Conservation (phyloP, 768 basidiomycete genomes). For the Lyophyllum semitale region DNA sequence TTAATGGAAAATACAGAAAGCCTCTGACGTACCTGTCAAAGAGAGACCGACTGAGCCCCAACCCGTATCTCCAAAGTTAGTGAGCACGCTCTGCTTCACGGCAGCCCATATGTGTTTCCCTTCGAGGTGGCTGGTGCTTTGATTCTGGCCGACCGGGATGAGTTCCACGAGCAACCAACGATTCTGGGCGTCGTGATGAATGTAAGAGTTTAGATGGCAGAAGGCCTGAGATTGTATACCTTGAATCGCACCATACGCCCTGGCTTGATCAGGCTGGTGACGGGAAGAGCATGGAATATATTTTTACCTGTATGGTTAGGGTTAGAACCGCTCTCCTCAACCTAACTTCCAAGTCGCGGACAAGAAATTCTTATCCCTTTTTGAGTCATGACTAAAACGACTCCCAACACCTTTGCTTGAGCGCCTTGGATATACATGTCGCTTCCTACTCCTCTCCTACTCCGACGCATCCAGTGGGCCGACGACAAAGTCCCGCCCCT, state of each 20-base stretch:
- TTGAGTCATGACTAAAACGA: no score
- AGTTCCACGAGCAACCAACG: constrained; percentile 90
- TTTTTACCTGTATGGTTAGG: neutral
- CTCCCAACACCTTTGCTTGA: no score
- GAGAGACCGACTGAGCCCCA: constrained; percentile 82
- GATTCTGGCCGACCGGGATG: constrained; percentile 45
- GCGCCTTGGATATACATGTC: no score
- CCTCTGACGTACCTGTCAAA: constrained; percentile 55
- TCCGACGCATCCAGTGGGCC: no score
- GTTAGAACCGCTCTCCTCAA: neutral
- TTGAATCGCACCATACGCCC: constrained; percentile 23
- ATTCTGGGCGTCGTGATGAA: constrained; percentile 59
- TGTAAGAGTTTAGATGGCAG: neutral
- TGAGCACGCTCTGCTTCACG: constrained; percentile 65
- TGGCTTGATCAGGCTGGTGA: neutral
- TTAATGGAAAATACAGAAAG: neutral
- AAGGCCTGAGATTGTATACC: constrained; percentile 1
- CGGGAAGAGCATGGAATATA: neutral
- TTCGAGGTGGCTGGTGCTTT: constrained; percentile 38
- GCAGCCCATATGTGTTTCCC: constrained; percentile 71
- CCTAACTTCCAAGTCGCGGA: no score
- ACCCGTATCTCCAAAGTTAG: constrained; percentile 81
- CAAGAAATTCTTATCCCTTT: no score
- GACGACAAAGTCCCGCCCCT: no score
- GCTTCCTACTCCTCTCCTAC: no score